Evolutionary conservation across 2,329 filamentous ascomycete species (phyloP), one percentile per base, ranked within the genome.

Genomic region (Xylariomycetidae sp.): DNA sequence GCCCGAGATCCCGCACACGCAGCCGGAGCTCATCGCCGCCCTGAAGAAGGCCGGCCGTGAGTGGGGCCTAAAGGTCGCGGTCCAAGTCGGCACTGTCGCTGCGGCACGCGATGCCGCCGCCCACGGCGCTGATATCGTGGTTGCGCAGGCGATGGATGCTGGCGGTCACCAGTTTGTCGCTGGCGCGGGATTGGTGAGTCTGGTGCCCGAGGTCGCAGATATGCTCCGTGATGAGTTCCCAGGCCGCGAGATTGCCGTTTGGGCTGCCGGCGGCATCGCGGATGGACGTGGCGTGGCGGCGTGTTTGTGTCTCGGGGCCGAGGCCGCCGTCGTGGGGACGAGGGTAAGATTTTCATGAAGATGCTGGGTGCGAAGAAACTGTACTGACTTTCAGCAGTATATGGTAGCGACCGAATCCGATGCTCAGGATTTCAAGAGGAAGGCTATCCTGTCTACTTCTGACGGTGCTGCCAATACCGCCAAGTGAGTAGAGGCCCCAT

Each of bases 71-170:
- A 64, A 64, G 37, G 53, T 74, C 31, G 70, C 68, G 56, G 58
- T 74, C 4, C 71, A 75, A 40, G 55, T 70, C 17, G 70, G 70
- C 14, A 68, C 61, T 17, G 65, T 74, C 1, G 51, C 51, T 0
- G 63, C 71, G 18, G 69, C 69, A 4, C 22, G 62, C 1, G 52
- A 61, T 13, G 63, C 58, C 1, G 56, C 60, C 1, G 36, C 38
- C 32, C 42, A 55, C 4, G 63, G 61, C 4, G 46, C 63, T 1
- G 66, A 74, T 39, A 61, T 69, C 8, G 52, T 75, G 7, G 66
- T 75, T 9, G 63, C 71, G 5, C 71, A 75, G 49, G 70, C 70
- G 7, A 53, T 55, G 3, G 71, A 74, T 49, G 70, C 70, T 5
- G 70, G 70, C 6, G 71, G 71, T 0, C 71, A 74, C 41, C 70